A percentile compares a stretch with the other conserved stretches of the same genome.
These are phyloP conservation scores for Aspergillus pseudoviridinutans DNA, from an alignment of 2,329 filamentous ascomycete genomes.

Conservation along the genomic window DNA sequence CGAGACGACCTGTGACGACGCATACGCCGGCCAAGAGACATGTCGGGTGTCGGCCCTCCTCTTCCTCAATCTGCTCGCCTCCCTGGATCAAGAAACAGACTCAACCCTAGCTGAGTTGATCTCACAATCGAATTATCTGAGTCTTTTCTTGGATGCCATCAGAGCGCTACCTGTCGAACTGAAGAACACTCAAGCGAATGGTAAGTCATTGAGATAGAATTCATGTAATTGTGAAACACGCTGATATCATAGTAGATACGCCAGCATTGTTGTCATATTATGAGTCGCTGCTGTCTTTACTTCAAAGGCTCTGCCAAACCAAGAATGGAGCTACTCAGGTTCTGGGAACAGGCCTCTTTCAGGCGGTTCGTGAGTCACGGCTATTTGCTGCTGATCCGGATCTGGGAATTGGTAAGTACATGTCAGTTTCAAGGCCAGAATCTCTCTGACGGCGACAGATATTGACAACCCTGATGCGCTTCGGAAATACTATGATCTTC, in stretches of 20 bases:
- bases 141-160: constrained; percentile 83
- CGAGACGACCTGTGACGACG: constrained; percentile 88
- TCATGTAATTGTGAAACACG: neutral
- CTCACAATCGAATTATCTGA: constrained; percentile 83
- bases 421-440: neutral
- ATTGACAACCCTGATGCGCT: constrained; percentile 67
- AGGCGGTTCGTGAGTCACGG: constrained; percentile 72
- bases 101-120: constrained; percentile 75
- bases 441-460: constrained; percentile 41
- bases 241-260: constrained; percentile 43
- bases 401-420: constrained; percentile 64
- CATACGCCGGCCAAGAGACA: constrained; percentile 73
- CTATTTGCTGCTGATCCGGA: constrained; percentile 90
- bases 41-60: constrained; percentile 84
- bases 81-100: constrained; percentile 66
- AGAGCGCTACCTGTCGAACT: constrained; percentile 72
- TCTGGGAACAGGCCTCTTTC: constrained; percentile 85
- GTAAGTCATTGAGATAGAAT: constrained; percentile 43
- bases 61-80: constrained; percentile 73
- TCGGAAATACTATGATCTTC: constrained; percentile 76
- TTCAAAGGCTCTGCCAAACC: constrained; percentile 80
- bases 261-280: constrained; percentile 56
- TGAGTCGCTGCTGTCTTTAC: constrained; percentile 73
- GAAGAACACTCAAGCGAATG: constrained; percentile 52
- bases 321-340: constrained; percentile 79